Evolutionary conservation across 371 early-diverging fungal genomes (phyloP).

Genomic region (Quaeritorhiza haematococci): DNA sequence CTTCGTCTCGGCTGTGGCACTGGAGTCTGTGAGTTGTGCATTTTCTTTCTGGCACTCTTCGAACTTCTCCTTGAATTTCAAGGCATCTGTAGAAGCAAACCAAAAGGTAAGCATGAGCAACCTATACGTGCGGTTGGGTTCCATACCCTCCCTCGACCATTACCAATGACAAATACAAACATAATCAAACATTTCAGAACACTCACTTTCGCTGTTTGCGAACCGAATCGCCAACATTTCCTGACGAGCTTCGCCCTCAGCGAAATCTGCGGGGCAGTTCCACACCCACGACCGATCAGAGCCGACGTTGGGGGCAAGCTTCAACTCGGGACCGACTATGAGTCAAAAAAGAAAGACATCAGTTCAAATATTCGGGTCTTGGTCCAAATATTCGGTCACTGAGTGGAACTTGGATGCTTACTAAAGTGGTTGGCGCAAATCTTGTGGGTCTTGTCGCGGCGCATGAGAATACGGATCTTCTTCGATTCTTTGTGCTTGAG

Average conservation of each 20-base stretch:
- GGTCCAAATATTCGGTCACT: background rate
- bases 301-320: constrained; percentile 85
- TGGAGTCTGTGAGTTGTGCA: constrained; percentile 7
- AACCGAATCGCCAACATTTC: constrained; percentile 94
- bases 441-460: constrained; percentile 95
- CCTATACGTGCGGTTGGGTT: too few relatives aligned
- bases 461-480: constrained; percentile 92
- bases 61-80: constrained; percentile 58
- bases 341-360: constrained; percentile 2
- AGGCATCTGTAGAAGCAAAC: constrained; percentile 33
- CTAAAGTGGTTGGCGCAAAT: constrained; percentile 96
- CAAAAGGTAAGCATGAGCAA: background rate
- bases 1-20: background rate
- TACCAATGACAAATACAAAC: too few relatives aligned
- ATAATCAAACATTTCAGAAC: background rate
- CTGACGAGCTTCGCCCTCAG: constrained; percentile 78
- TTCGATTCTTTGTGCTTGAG: constrained; percentile 82
- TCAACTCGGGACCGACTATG: constrained; percentile 78
- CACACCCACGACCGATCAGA: constrained; percentile 98
- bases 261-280: constrained; percentile 80
- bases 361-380: background rate
- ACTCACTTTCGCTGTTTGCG: constrained; percentile 83
- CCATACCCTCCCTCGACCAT: too few relatives aligned
- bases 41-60: constrained; percentile 57
- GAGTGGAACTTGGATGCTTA: constrained; percentile 18